phyloP scores from a whole-genome alignment of 768 basidiomycete species.

The Lactarius vividus region DNA sequence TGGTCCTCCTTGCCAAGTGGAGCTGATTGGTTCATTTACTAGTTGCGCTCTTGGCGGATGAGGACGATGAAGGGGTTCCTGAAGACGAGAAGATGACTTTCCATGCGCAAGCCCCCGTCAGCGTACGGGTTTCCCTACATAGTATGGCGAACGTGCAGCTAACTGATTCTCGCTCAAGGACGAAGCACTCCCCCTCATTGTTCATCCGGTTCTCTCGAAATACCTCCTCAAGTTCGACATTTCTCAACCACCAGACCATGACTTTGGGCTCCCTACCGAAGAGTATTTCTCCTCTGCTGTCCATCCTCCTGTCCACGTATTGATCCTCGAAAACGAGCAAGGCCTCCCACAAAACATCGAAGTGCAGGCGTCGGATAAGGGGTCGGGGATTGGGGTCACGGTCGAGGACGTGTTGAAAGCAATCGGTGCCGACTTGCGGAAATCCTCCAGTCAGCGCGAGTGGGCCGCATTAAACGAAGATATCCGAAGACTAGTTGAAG shows the following conservation, averaged over 20 bases:
- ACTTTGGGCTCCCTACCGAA: constrained; percentile 13
- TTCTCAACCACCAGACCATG: neutral
- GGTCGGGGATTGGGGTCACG: neutral
- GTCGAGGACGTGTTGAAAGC: constrained; percentile 10
- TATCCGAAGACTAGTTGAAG: neutral
- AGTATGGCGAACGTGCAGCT: too few relatives aligned
- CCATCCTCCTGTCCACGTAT: neutral
- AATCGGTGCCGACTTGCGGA: constrained; percentile 8
- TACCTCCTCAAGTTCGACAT: constrained; percentile 16
- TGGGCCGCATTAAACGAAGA: neutral
- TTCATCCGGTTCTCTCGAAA: constrained; percentile 9
- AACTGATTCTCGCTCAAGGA: constrained; percentile 5
- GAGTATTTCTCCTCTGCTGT: constrained; percentile 7
- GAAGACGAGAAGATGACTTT: constrained; percentile 7
- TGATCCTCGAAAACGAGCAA: constrained; percentile 15
- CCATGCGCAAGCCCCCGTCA: neutral
- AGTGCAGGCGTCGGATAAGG: neutral
- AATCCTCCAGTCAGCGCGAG: neutral
- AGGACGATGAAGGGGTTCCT: neutral
- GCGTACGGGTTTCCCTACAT: neutral
- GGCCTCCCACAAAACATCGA: constrained; percentile 7
- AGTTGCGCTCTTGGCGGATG: constrained; percentile 7
- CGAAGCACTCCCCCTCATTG: constrained; percentile 1
- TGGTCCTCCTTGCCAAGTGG: neutral
- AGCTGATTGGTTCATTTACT: neutral